Base-by-base conservation (phyloP, 805 yeast species). In the Hanseniaspora meyeri region DNA sequence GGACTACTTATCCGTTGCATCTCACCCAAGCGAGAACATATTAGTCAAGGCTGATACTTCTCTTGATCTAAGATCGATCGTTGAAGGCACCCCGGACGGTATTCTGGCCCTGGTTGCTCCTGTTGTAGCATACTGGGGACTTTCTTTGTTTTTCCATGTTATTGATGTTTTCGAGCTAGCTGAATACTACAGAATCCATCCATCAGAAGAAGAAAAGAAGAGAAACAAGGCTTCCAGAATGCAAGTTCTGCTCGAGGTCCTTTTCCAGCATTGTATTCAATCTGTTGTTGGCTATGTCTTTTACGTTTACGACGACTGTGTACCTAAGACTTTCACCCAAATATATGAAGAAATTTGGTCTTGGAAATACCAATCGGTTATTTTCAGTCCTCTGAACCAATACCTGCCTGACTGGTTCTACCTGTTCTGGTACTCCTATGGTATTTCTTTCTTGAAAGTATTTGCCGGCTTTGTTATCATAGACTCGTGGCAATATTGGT, bases 401-500 rank as follows among this genome's bases (percentile, higher is more conserved):
- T 12, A 38, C 14, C 19, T 53, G 4, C 57, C 57, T 19, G n/a
- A 53, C n/a, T 45, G 47, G 46, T 38, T 46, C 19, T 53, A 46
- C 20, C 3, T 49, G 17, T 43, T 49, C 29, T 46, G 16, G 48
- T 56, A 56, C 17, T 51, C 46, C 5, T 80, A 81, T 63, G 87
- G 85, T 5, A 65, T 80, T 62, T 82, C 96, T 0, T 46, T 71
- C 1, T 31, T 79, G n/a, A 81, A 81, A 61, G 68, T 88, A 36
- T 50, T 71, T 14, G 49, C 74, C 34, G 96, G 95, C 2, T 83
- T 89, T 64, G 66, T 80, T 52, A 72, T 93, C 60, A 78, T 93
- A 63, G 98, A 93, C 68, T 77, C 95, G 3, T 93, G 98, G 98
- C 98, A 93, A 72, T 93, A 86, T 70, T 80, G 81, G 75, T 74